Evolutionary conservation across 225 moss, liverwort and hornwort genomes (phyloP).

Genomic region (Rhytidiadelphus loreus): DNA sequence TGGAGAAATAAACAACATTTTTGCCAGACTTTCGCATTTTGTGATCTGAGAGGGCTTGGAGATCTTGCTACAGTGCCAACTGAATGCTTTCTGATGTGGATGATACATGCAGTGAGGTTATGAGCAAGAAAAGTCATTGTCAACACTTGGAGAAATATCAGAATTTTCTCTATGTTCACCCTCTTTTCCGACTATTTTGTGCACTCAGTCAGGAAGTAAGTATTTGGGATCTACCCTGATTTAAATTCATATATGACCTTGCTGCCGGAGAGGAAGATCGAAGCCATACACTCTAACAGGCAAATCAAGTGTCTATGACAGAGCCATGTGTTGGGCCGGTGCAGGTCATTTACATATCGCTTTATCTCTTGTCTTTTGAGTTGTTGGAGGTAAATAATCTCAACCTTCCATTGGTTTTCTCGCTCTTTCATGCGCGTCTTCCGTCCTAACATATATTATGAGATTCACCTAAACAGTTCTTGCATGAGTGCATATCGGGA

Average conservation of each 20-base stretch:
- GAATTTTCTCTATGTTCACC: constrained; percentile 2
- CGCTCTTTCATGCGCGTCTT: background rate
- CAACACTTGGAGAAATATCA: constrained; percentile 14
- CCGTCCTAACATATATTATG: background rate
- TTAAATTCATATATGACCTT: background rate
- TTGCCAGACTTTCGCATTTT: background rate
- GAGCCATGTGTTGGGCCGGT: background rate
- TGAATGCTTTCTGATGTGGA: background rate
- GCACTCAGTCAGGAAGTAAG: constrained; percentile 28
- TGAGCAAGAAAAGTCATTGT: background rate
- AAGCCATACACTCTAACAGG: background rate
- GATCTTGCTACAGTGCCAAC: background rate
- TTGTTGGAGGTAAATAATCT: constrained; percentile 10
- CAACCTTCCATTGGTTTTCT: background rate
- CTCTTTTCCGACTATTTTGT: constrained; percentile 2
- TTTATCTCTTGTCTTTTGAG: constrained; percentile 28
- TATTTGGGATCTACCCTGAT: background rate
- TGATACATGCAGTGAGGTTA: constrained; percentile 14
- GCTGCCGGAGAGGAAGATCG: background rate
- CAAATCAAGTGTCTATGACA: background rate
- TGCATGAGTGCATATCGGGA: background rate
- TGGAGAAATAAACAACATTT: background rate
- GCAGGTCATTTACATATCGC: constrained; percentile 22
- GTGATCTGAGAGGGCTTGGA: background rate
- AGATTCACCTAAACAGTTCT: background rate